Percentiles rank a stretch among this genome's conserved stretches.
Conservation (phyloP, 31 red algal genomes). For the Porphyra umbilicalis region DNA sequence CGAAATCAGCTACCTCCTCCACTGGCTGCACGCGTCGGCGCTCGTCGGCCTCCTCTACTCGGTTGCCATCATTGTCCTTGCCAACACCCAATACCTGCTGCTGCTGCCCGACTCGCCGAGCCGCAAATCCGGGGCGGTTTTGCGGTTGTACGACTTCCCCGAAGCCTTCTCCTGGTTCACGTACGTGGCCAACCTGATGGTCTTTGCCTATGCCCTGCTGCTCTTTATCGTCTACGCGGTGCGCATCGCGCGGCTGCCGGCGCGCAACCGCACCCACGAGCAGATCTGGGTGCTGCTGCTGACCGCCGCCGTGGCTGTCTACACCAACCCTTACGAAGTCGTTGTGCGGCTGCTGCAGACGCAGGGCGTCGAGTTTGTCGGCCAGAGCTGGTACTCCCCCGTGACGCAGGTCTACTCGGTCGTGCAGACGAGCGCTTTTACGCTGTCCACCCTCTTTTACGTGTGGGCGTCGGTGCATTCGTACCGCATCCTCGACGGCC, state of each 20-base stretch:
- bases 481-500: conserved; percentile 42
- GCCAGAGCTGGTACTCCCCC: conserved; percentile 46
- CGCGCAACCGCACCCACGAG: conserved; percentile 46
- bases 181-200: conserved; percentile 33
- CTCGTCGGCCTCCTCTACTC: conserved; percentile 41
- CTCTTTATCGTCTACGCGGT: conserved; percentile 39
- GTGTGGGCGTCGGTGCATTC: conserved; percentile 73
- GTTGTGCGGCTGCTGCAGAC: conserved; percentile 34
- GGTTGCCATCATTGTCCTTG: conserved; percentile 31
- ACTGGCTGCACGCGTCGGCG: conserved; percentile 43
- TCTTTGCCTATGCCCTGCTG: conserved; percentile 30
- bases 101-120: conserved; percentile 3
- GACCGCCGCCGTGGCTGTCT: conserved; percentile 44
- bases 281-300: conserved; percentile 60
- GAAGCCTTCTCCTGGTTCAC: conserved; percentile 22
- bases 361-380: conserved; percentile 23
- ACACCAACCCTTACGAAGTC: conserved; percentile 52
- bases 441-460: conserved; percentile 52
- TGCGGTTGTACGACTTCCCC: conserved; percentile 42
- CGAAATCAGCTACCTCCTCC: conserved; percentile 35
- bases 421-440: conserved; percentile 47
- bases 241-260: conserved; percentile 39
- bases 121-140: not conserved
- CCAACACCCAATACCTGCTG: conserved; percentile 45
- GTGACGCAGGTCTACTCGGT: conserved; percentile 53